A percentile compares a stretch with the other conserved stretches of the same genome.
These are phyloP conservation scores for Zygosaccharomyces sapae DNA, from an alignment of 1,139 yeast genomes.

Conservation along the genomic window DNA sequence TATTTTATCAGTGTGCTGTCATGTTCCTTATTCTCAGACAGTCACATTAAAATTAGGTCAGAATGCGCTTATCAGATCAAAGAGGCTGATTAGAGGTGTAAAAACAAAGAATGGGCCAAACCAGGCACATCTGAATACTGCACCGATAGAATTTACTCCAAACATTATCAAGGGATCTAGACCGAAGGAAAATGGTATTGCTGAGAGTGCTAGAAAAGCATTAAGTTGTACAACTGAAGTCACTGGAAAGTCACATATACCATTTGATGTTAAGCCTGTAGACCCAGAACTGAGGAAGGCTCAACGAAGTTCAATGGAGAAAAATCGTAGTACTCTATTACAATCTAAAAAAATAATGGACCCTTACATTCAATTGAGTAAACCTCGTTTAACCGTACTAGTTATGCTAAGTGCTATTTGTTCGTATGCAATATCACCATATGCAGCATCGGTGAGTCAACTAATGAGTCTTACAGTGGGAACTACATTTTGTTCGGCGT, in stretches of 20 bases:
- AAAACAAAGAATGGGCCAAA: conserved; percentile 2
- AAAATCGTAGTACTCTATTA: conserved; percentile 11
- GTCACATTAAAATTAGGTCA: background rate
- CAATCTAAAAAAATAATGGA: conserved; percentile 39
- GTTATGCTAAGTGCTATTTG: conserved; percentile 91
- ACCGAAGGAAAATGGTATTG: conserved; percentile 11
- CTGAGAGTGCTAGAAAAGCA: conserved; percentile 30
- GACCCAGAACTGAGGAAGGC: conserved; percentile 20
- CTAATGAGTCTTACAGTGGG: conserved; percentile 74
- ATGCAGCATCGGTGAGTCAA: conserved; percentile 63
- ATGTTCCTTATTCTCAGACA: background rate
- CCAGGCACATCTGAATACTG: conserved; percentile 28
- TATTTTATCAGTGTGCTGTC: conserved; percentile 3
- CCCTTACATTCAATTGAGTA: conserved; percentile 75
- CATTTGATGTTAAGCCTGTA: conserved; percentile 54
- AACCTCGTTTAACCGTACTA: conserved; percentile 81
- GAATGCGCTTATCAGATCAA: background rate
- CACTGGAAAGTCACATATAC: conserved; percentile 32
- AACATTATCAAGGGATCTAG: conserved; percentile 25
- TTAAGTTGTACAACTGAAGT: conserved; percentile 39
- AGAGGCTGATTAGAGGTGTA: conserved; percentile 9
- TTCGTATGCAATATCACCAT: conserved; percentile 88
- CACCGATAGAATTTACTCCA: conserved; percentile 40
- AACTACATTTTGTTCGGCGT: conserved; percentile 81
- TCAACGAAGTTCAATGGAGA: conserved; percentile 18